These are phyloP conservation scores for Eleusine indica DNA, from an alignment of 176 grass and related monocot genomes.

Conservation along the genomic window DNA sequence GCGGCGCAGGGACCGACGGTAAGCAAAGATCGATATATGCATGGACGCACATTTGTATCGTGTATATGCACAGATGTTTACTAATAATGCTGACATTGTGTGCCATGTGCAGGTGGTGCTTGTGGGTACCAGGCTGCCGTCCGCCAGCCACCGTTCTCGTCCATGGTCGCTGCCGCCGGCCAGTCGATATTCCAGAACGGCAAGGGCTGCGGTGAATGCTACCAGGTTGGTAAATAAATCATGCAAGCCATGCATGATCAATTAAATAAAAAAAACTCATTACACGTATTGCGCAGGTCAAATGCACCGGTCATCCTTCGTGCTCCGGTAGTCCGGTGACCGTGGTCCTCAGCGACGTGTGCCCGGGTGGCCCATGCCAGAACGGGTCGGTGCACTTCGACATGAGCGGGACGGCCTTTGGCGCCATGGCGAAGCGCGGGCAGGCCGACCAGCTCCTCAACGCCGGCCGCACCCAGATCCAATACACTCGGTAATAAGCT, in stretches of 20 bases:
- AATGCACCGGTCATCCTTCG: not conserved
- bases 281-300: not conserved
- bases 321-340: not conserved
- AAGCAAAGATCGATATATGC: not conserved
- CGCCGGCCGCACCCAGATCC: not conserved
- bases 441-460: not conserved
- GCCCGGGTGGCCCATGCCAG: not conserved
- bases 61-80: not conserved
- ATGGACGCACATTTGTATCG: no score
- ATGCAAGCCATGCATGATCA: no score
- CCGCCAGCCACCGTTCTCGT: not conserved
- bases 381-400: conserved; percentile 45
- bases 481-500: not conserved
- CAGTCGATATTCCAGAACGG: not conserved
- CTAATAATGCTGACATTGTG: not conserved
- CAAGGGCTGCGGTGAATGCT: not conserved
- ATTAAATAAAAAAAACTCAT: no score
- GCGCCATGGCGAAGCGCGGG: conserved; percentile 32
- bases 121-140: not conserved
- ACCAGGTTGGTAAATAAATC: not conserved
- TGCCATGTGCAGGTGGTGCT: not conserved
- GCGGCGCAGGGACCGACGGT: not conserved
- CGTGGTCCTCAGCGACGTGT: not conserved
- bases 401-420: conserved; percentile 62
- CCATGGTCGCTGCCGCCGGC: not conserved